Evolutionary conservation across 2,329 filamentous ascomycete genomes (phyloP), one percentile per base, ranked within the genome.

Genomic region (Aspergillus brasiliensis): DNA sequence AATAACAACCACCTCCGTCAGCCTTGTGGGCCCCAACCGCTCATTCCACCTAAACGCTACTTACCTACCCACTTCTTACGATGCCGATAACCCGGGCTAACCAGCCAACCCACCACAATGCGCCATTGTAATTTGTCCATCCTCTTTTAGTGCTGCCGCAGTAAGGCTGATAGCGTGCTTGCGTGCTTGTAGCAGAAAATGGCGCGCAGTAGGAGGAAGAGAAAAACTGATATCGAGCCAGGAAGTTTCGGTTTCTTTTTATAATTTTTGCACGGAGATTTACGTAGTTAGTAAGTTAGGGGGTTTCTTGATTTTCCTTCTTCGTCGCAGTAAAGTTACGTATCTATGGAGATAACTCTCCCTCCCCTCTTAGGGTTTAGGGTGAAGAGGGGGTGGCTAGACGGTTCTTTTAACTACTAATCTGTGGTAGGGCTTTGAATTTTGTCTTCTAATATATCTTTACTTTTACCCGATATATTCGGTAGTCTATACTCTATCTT

Each of bases 21-120:
- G 52, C 52, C 52, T 55, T 55, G 52, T 55, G 52, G 52, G 28
- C 38, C 38, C 38, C 51, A 38, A 52, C 31, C 31, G 10, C 17
- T n/a, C 11, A 21, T 11, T 44, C 21, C 3, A 44, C 21, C 13
- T 44, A 17, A 17, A 21, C 40, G 46, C 15, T 49, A 49, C 17
- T 25, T 25, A 49, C 46, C 15, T 49, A 49, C 17, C 46, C 46
- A 49, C 46, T 28, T 15, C 8, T 27, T 31, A 44, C 25, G 25
- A 55, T 19, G 52, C 52, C 52, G 38, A 55, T 55, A 25, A 21
- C 28, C 38, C 52, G 38, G 25, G 27, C 40, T 19, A 13, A 13
- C 38, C 38, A 46, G 17, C 21, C n/a, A 55, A 49, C 25, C 46
- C 46, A 28, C 46, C n/a, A 8, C 13, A n/a, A 44, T 40, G 40